Evolutionary conservation across 768 basidiomycete species (phyloP).

Genomic region (Wakefieldia striispora): DNA sequence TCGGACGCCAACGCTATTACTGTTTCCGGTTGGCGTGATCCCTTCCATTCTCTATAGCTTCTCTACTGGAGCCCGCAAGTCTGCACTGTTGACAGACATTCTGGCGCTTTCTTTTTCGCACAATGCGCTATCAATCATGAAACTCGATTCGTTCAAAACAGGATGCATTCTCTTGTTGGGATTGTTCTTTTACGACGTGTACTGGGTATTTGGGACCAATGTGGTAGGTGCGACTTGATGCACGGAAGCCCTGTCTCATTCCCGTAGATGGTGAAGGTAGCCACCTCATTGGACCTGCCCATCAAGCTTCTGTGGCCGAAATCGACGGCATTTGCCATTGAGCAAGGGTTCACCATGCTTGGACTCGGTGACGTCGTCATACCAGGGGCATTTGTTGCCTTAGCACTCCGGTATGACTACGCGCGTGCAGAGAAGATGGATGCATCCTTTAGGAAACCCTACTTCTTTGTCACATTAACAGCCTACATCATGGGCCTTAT

Average conservation of each 20-base stretch:
- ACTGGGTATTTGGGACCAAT: conserved; percentile 90
- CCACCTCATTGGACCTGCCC: conserved; percentile 84
- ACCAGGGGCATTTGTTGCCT: conserved; percentile 70
- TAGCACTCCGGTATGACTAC: conserved; percentile 84
- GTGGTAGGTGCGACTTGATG: conserved; percentile 52
- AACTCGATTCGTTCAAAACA: conserved; percentile 87
- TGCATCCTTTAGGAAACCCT: conserved; percentile 59
- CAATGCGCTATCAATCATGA: conserved; percentile 75
- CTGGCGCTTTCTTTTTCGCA: conserved; percentile 76
- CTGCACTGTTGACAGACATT: conserved; percentile 75
- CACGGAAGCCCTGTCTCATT: conserved; percentile 1
- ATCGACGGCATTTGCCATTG: conserved; percentile 46
- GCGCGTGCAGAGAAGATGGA: conserved; percentile 39
- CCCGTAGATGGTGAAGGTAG: conserved; percentile 86
- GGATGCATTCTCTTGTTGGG: conserved; percentile 80
- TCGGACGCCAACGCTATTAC: conserved; percentile 54
- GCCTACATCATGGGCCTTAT: conserved; percentile 76
- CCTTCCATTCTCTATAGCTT: conserved; percentile 67
- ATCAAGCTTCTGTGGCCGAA: conserved; percentile 93
- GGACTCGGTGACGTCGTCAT: conserved; percentile 86
- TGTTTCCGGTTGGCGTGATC: conserved; percentile 58
- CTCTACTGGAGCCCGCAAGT: conserved; percentile 43
- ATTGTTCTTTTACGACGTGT: conserved; percentile 91
- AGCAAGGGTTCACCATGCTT: conserved; percentile 78
- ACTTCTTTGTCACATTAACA: conserved; percentile 65